A percentile compares a stretch with the other conserved stretches of the same genome.
Evolutionary conservation across 352 stramenopile genomes (phyloP).

Genomic region (Pythium biforme): DNA sequence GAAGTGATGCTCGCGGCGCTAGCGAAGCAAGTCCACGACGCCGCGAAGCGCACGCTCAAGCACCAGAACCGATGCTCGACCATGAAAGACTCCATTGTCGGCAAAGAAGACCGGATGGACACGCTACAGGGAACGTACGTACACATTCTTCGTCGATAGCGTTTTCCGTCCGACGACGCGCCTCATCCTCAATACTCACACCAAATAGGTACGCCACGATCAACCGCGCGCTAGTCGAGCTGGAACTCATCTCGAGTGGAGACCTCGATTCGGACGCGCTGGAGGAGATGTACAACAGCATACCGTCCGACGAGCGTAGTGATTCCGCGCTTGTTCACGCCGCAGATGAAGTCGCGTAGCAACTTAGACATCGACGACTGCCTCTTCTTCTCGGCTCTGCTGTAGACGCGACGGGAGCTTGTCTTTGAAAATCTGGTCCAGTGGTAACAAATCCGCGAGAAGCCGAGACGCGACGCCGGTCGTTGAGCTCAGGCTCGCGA

Average conservation of each 20-base stretch:
- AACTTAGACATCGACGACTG: constrained; percentile 61
- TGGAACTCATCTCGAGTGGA: constrained; percentile 40
- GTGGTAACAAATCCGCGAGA: constrained; percentile 33
- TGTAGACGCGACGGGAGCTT: constrained; percentile 65
- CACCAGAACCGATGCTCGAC: constrained; percentile 41
- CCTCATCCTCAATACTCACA: background rate
- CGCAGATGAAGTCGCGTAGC: too few relatives aligned
- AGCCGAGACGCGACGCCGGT: constrained; percentile 24
- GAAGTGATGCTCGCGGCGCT: constrained; percentile 16
- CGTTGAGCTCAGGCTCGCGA: constrained; percentile 29
- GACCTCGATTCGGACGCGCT: constrained; percentile 37
- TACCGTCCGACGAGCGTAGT: constrained; percentile 42
- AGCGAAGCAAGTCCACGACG: constrained; percentile 30
- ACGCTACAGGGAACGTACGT: constrained; percentile 22
- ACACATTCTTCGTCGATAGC: too few relatives aligned
- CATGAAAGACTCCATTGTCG: constrained; percentile 21
- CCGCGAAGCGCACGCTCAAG: constrained; percentile 28
- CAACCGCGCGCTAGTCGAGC: constrained; percentile 34
- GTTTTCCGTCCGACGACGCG: too few relatives aligned
- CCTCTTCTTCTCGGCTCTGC: constrained; percentile 67
- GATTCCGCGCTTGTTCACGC: background rate
- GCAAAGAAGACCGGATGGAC: constrained; percentile 28
- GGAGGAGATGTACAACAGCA: constrained; percentile 48
- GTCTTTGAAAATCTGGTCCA: constrained; percentile 77
- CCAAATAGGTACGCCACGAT: constrained; percentile 38